Evolutionary conservation across 257 asterid species (phyloP), one percentile per base, ranked within the genome.

Genomic region (Linaria vulgaris): DNA sequence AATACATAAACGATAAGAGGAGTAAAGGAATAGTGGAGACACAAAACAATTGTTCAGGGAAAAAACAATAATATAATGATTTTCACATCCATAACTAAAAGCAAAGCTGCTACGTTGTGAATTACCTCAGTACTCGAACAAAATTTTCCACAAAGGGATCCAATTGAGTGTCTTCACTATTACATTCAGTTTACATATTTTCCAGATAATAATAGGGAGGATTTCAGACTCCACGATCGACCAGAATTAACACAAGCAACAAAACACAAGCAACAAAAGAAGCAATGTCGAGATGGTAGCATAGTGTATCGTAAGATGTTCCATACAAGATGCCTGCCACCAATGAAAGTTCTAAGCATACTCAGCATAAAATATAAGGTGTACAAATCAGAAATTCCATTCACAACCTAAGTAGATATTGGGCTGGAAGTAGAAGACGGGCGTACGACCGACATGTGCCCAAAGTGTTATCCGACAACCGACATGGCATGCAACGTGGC

Each of bases 81-180:
- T 52, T 46, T 49, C 23, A 21, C 59, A 44, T 10, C 20, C 49
- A 54, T 6, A 27, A 2, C 34, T 27, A 21, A n/a, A 12, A 4
- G 39, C 48, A 46, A 43, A 59, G 46, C 47, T 43, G 60, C 49
- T 23, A 24, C 15, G 27, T 46, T 22, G 51, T 13, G 6, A 19
- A n/a, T n/a, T 65, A 37, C 44, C 61, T 19, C 45, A 43, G 22
- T 23, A 62, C 51, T 46, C 27, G 82, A 66, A 87, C 99, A 80
- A 89, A 89, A 72, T 92, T 92, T 69, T 89, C 99, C 78, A 92
- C 99, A 76, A 92, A 92, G 19, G 97, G 94, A 79, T 89, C 99
- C 71, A 74, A 79, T 56, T 79, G 83, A 59, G 74, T 72, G 77
- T 78, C 82, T 73, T 75, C 88, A 56, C 67, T 72, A 37, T 66